These are phyloP conservation scores for Vitis vinifera DNA, from an alignment of 164 flowering plant species.

Conservation along the genomic window ASM3070453v1 NC_081823.1:2483001-2483500, in stretches of 20 bases:
- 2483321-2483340: neutral
- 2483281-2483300: neutral
- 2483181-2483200: too few relatives aligned
- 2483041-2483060: slow-evolving; percentile 96
- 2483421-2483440: slow-evolving; percentile 7
- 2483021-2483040: slow-evolving; percentile 84
- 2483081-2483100: slow-evolving; percentile 27
- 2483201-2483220: too few relatives aligned
- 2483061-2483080: slow-evolving; percentile 87
- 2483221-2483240: too few relatives aligned
- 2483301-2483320: slow-evolving; percentile 9
- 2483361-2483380: neutral
- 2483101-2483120: slow-evolving; percentile 8
- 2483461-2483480: neutral
- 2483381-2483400: neutral
- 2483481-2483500: neutral
- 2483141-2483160: neutral
- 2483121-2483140: slow-evolving; percentile 5
- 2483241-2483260: too few relatives aligned
- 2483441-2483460: slow-evolving; percentile 1
- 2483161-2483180: too few relatives aligned
- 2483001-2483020: slow-evolving; percentile 23
- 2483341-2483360: neutral
- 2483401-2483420: neutral
- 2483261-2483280: neutral